Percentiles rank a stretch among this genome's conserved stretches.
These are phyloP conservation scores for Ceriops zippeliana DNA, from an alignment of 345 rosid species.

Conservation along the genomic window DNA sequence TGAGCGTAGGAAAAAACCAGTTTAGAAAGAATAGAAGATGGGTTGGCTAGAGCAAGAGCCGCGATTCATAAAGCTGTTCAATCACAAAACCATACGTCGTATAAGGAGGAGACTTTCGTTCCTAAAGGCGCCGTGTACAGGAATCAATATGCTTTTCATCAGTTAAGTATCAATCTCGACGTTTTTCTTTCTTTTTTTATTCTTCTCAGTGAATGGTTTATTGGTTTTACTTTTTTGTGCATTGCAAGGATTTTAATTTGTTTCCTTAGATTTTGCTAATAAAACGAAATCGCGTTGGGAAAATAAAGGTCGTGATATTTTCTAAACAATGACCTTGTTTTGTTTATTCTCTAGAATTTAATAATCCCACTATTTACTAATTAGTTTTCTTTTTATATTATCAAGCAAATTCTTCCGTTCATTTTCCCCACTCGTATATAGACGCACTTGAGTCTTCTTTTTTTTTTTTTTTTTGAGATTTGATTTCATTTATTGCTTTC, in stretches of 20 bases:
- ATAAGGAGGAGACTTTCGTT: conserved; percentile 31
- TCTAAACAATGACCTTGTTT: too few relatives aligned
- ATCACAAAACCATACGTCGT: conserved; percentile 37
- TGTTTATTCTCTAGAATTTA: too few relatives aligned
- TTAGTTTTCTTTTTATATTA: too few relatives aligned
- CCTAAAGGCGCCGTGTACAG: conserved; percentile 60
- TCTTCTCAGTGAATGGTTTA: background rate
- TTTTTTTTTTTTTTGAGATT: too few relatives aligned
- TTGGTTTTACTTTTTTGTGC: background rate
- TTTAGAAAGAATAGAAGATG: conserved; percentile 26
- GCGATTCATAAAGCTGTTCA: conserved; percentile 41
- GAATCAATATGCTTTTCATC: conserved; percentile 66
- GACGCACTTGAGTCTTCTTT: too few relatives aligned
- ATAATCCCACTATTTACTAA: too few relatives aligned
- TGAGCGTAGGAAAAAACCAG: conserved; percentile 14
- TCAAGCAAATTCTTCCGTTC: too few relatives aligned
- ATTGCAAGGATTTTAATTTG: background rate
- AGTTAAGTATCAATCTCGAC: conserved; percentile 37
- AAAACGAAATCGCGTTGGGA: too few relatives aligned
- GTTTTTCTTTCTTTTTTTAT: background rate
- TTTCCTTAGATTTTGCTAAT: too few relatives aligned
- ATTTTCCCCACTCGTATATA: too few relatives aligned
- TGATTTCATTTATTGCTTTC: too few relatives aligned
- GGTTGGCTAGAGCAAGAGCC: conserved; percentile 26
- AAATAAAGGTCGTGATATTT: too few relatives aligned